A percentile compares a stretch with the other conserved stretches of the same genome.
Evolutionary conservation across 2,329 filamentous ascomycete species (phyloP).

Genomic region (Fusarium newnesense): DNA sequence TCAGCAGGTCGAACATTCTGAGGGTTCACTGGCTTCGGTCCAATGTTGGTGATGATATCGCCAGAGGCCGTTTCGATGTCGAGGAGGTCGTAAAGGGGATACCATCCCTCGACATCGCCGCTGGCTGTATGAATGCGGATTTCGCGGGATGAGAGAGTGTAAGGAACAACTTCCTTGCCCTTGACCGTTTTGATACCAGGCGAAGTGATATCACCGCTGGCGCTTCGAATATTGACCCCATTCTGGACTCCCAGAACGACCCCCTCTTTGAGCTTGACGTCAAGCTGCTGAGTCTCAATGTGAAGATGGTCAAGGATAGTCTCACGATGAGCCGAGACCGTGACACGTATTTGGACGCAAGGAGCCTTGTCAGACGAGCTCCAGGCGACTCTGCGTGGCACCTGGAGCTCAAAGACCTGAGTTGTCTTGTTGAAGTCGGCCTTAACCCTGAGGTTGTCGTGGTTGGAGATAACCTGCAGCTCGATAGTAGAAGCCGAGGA

Average conservation of each 20-base stretch:
- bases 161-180: conserved; percentile 45
- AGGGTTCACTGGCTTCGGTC: conserved; percentile 52
- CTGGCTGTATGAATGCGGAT: conserved; percentile 56
- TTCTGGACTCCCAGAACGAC: conserved; percentile 50
- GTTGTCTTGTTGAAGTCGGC: conserved; percentile 47
- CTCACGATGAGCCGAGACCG: conserved; percentile 57
- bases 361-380: conserved; percentile 44
- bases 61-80: conserved; percentile 58
- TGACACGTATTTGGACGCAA: conserved; percentile 61
- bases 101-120: conserved; percentile 58
- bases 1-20: conserved; percentile 51
- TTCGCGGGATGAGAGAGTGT: conserved; percentile 55
- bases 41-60: conserved; percentile 52
- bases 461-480: conserved; percentile 58
- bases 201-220: conserved; percentile 53
- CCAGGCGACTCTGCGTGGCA: conserved; percentile 51
- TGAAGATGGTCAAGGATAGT: conserved; percentile 51
- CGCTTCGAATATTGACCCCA: conserved; percentile 48
- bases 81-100: conserved; percentile 62
- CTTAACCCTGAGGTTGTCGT: conserved; percentile 52
- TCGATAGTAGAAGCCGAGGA: conserved; percentile 52
- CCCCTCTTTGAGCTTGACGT: conserved; percentile 53
- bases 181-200: conserved; percentile 44
- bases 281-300: conserved; percentile 53
- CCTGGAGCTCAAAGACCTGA: conserved; percentile 54